Conservation (phyloP, 2,329 filamentous ascomycete genomes). For the Hymenotorrendiella dingleyae region DNA sequence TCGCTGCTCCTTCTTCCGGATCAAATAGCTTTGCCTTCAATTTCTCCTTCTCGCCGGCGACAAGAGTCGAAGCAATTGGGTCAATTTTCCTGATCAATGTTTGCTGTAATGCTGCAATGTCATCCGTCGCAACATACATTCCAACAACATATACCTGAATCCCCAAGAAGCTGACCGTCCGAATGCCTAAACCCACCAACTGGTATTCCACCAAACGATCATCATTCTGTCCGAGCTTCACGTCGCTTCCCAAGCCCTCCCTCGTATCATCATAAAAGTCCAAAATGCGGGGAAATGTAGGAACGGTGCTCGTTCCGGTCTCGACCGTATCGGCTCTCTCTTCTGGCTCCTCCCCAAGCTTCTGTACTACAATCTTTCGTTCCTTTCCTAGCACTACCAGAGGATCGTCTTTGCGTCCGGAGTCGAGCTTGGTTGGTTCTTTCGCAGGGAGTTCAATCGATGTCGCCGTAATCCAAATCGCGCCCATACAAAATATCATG, state of each 20-base stretch:
- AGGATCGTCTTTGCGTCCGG: constrained; percentile 20
- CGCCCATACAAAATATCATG: constrained; percentile 26
- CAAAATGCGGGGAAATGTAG: constrained; percentile 26
- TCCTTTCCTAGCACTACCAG: constrained; percentile 26
- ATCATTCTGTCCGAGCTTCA: constrained; percentile 8
- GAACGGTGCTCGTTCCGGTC: constrained; percentile 29
- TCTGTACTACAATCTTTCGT: constrained; percentile 26
- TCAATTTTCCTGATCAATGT: constrained; percentile 72
- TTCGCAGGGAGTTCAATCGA: constrained; percentile 22
- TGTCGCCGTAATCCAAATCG: constrained; percentile 28
- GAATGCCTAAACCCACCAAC: constrained; percentile 78
- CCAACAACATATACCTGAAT: constrained; percentile 95
- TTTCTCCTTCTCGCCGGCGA: constrained; percentile 72
- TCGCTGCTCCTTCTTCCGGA: constrained; percentile 58
- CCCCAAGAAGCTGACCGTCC: constrained; percentile 81
- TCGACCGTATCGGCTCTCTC: constrained; percentile 35
- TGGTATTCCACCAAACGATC: constrained; percentile 63
- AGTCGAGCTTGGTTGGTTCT: constrained; percentile 11
- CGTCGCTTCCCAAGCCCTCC: constrained; percentile 5
- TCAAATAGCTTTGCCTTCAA: constrained; percentile 67
- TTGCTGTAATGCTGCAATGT: constrained; percentile 75
- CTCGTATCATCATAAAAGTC: constrained; percentile 24
- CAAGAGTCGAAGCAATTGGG: constrained; percentile 72
- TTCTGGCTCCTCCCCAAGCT: constrained; percentile 26
- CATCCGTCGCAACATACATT: constrained; percentile 79